These are phyloP conservation scores for Apiospora hydei DNA, from an alignment of 2,329 filamentous ascomycete genomes.

Conservation along the genomic window DNA sequence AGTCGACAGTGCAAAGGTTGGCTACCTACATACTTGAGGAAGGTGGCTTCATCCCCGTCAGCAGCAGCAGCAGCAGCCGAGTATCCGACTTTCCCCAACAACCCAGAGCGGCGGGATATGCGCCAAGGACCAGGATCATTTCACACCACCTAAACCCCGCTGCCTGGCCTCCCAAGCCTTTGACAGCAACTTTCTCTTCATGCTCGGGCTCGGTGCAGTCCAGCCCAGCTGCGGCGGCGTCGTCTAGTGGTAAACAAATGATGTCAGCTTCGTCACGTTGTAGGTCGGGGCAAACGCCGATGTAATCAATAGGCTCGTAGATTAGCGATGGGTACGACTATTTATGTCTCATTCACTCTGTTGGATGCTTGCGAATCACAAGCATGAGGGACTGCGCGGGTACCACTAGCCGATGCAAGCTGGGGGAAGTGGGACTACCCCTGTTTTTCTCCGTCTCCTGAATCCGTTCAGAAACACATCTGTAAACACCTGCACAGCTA, in stretches of 20 bases:
- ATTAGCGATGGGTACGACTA: neutral
- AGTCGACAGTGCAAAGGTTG: neutral
- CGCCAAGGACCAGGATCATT: slow-evolving; percentile 11
- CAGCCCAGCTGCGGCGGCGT: neutral
- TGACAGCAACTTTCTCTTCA: neutral
- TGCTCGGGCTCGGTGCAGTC: neutral
- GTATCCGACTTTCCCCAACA: neutral
- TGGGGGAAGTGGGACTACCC: neutral
- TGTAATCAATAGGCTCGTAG: neutral
- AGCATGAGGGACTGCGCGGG: neutral
- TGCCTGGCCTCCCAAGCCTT: neutral
- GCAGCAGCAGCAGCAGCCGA: neutral
- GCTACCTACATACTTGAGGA: neutral
- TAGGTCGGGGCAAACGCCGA: neutral
- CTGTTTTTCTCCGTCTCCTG: neutral
- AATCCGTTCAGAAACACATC: neutral
- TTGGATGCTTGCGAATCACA: neutral
- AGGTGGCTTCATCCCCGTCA: neutral
- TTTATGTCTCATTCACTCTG: neutral
- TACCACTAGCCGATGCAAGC: neutral
- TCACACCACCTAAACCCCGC: neutral
- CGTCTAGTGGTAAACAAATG: neutral
- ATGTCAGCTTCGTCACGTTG: neutral
- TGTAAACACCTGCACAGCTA: neutral
- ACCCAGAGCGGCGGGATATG: neutral